A percentile compares a stretch with the other conserved stretches of the same genome.
Conservation (phyloP, 192 early-diverging fungal species). For the Coemansia sp. region DNA sequence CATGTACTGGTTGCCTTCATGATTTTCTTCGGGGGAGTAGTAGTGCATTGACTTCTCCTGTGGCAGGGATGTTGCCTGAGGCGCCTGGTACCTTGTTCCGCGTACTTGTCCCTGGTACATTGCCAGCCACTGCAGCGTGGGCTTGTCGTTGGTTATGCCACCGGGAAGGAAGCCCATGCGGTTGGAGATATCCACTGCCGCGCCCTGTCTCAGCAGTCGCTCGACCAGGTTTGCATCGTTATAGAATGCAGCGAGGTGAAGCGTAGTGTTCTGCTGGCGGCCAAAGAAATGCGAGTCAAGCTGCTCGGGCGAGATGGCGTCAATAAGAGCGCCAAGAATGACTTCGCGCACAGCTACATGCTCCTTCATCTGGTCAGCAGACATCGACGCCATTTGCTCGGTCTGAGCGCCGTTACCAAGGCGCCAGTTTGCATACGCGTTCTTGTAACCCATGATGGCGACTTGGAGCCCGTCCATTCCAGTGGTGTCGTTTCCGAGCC, state of each 20-base stretch:
- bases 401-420: conserved; percentile 46
- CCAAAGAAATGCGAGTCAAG: conserved; percentile 57
- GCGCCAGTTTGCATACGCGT: conserved; percentile 55
- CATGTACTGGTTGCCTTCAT: conserved; percentile 16
- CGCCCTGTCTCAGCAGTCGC: conserved; percentile 51
- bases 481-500: conserved; percentile 55
- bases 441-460: conserved; percentile 57
- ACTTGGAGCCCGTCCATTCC: conserved; percentile 59
- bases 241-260: conserved; percentile 57
- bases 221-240: conserved; percentile 54
- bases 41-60: conserved; percentile 12
- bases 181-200: conserved; percentile 51
- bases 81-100: conserved; percentile 38
- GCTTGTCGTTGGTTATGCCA: conserved; percentile 53
- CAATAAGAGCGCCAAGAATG: conserved; percentile 54
- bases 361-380: conserved; percentile 51
- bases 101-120: conserved; percentile 53
- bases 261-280: conserved; percentile 51
- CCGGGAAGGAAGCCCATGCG: conserved; percentile 49
- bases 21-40: conserved; percentile 1
- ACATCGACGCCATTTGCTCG: conserved; percentile 48
- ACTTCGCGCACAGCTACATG: conserved; percentile 52
- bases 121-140: conserved; percentile 49
- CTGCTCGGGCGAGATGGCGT: conserved; percentile 50
- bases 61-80: conserved; percentile 9